Base-by-base conservation (phyloP, 2,329 filamentous ascomycete species). In the Verticillium nonalfalfae region DNA sequence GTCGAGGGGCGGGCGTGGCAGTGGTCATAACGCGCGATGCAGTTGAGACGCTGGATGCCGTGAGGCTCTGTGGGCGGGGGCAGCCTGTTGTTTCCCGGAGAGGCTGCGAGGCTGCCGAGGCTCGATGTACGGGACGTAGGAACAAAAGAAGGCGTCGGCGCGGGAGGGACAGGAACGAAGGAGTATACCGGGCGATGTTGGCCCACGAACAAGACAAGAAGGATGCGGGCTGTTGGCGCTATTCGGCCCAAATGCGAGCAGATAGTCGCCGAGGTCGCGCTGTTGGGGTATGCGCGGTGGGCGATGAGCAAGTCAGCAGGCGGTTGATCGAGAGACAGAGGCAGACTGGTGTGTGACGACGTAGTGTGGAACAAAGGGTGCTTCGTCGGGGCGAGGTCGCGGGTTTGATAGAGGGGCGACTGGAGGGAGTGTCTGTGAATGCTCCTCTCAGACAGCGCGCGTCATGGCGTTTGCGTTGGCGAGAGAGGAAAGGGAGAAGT, bases 21-120 rank as follows among this genome's bases (percentile, higher is more conserved):
- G 62, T 57, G 35, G 60, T 60, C 63, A 64, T 64, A 50, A 63
- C 62, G n/a, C 62, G n/a, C 9, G 45, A 26, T 50, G 11, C 18
- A 18, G n/a, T 26, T 18, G 45, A 26, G 45, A 18, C 9, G 15
- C 15, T 7, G 18, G n/a, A 36, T 36, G n/a, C 21, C n/a, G 18
- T 13, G 45, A 26, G 15, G 18, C 15, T 50, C 45, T n/a, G 5
- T 36, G 13, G 45, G 18, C 18, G 45, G 45, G 21, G 39, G 45
- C 45, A 50, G 45, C 45, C n/a, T 9, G 7, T 7, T 50, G n/a
- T 6, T 50, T 40, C n/a, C 7, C 21, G 21, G 45, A 13, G 45
- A 50, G 45, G n/a, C n/a, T n/a, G 9, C 15, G 11, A n/a, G 15
- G 45, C 45, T 50, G 45, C 21, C 45, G 45, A 50, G 45, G 45